A percentile compares a stretch with the other conserved stretches of the same genome.
Evolutionary conservation across 2,329 filamentous ascomycete species (phyloP).

Genomic region (Colletotrichum tanaceti): DNA sequence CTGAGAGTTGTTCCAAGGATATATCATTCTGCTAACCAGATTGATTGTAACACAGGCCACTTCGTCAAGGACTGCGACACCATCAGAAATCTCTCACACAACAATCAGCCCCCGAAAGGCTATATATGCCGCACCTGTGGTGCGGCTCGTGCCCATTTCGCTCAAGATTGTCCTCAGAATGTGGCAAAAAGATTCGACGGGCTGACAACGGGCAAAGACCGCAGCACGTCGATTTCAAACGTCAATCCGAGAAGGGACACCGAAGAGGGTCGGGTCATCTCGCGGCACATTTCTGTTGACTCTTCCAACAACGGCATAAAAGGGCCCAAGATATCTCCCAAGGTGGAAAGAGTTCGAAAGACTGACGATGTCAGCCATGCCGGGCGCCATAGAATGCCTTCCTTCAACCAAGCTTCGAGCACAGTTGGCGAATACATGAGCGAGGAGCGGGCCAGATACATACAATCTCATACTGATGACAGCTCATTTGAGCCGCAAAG

Average conservation of each 20-base stretch:
- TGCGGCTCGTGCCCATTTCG: constrained; percentile 36
- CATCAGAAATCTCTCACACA: constrained; percentile 14
- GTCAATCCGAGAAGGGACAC: background rate
- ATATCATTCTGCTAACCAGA: background rate
- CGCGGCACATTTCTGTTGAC: background rate
- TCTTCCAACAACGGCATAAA: background rate
- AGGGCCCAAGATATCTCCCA: background rate
- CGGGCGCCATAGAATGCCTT: background rate
- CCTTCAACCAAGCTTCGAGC: background rate
- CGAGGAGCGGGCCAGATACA: constrained; percentile 21
- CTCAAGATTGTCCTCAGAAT: constrained; percentile 34
- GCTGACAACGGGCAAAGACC: background rate
- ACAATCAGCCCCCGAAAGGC: constrained; percentile 15
- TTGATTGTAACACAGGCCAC: constrained; percentile 37
- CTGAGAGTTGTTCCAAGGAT: background rate
- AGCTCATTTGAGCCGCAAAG: background rate
- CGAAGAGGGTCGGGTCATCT: background rate
- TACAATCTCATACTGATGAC: constrained; percentile 11
- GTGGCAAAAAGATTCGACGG: background rate
- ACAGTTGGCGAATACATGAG: constrained; percentile 11
- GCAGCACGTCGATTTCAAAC: background rate
- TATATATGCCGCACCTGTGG: constrained; percentile 43
- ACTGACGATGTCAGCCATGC: background rate
- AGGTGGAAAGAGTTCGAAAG: background rate
- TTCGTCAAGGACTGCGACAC: constrained; percentile 40